These are phyloP conservation scores for Mycosarcoma mackinlayi DNA, from an alignment of 1,284 basidiomycete species.

Conservation along the genomic window DNA sequence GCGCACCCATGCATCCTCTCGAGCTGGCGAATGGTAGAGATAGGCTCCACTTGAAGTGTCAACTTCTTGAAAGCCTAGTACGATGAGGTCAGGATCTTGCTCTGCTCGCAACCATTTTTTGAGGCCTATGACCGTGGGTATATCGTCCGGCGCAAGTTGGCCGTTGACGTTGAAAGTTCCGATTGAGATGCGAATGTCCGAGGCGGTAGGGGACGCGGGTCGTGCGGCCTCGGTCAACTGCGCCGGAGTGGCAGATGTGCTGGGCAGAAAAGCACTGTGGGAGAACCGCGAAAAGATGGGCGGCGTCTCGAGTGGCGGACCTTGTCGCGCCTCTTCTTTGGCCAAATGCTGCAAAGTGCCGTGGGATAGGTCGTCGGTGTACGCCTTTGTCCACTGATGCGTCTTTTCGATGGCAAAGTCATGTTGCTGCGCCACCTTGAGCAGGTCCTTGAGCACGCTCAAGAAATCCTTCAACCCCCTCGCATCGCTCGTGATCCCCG, in stretches of 20 bases:
- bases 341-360: not conserved
- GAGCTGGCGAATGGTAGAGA: slow-evolving; percentile 49
- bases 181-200: slow-evolving; percentile 42
- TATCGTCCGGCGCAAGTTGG: slow-evolving; percentile 20
- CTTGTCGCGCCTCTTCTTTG: too few species aligned
- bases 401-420: slow-evolving; percentile 14
- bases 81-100: slow-evolving; percentile 50
- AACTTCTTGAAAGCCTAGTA: slow-evolving; percentile 51
- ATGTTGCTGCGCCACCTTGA: slow-evolving; percentile 29
- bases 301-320: slow-evolving; percentile 7
- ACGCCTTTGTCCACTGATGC: slow-evolving; percentile 35
- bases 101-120: slow-evolving; percentile 44
- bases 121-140: slow-evolving; percentile 26
- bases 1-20: slow-evolving; percentile 41
- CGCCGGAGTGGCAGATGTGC: not conserved
- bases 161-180: slow-evolving; percentile 50
- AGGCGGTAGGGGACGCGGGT: slow-evolving; percentile 31
- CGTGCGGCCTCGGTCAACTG: slow-evolving; percentile 4
- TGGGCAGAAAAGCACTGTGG: slow-evolving; percentile 26
- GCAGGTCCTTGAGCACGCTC: slow-evolving; percentile 40
- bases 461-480: slow-evolving; percentile 48
- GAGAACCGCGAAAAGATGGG: slow-evolving; percentile 49
- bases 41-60: slow-evolving; percentile 49
- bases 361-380: slow-evolving; percentile 26
- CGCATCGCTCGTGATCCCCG: slow-evolving; percentile 31